phyloP scores from a whole-genome alignment of 208 protist genomes.

The Leishmania aethiopica region DNA sequence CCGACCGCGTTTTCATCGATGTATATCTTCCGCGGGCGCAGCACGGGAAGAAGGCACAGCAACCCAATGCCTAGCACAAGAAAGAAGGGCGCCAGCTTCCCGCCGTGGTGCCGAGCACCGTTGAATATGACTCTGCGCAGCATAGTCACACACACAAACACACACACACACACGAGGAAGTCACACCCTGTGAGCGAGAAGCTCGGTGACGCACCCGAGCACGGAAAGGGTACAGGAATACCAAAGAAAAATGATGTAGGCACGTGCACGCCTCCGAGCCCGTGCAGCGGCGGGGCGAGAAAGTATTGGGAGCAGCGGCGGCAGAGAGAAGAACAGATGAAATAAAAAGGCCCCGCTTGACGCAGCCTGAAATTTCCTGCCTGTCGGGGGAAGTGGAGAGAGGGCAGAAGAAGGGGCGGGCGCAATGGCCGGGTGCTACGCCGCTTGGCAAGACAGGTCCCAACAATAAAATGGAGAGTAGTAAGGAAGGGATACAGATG shows the following conservation, averaged over 20 bases:
- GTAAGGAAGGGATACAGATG: neutral
- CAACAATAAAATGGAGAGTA: neutral
- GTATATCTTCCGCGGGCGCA: conserved; percentile 28
- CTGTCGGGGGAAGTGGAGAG: neutral
- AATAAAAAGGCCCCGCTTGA: neutral
- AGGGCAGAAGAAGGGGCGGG: neutral
- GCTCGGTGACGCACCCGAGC: neutral
- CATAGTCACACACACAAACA: conserved; percentile 21
- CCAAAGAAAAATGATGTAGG: neutral
- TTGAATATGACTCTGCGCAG: conserved; percentile 21
- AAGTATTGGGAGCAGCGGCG: neutral
- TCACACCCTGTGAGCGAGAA: neutral
- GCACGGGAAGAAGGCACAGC: conserved; percentile 41
- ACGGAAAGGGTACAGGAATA: neutral
- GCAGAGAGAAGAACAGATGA: neutral
- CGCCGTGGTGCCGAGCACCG: conserved; percentile 37
- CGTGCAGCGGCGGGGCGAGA: neutral
- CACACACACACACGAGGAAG: neutral
- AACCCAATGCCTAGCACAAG: conserved; percentile 44
- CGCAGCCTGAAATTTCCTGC: neutral
- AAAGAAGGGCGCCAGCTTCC: conserved; percentile 44
- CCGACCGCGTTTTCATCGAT: conserved; percentile 72
- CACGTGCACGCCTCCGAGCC: neutral
- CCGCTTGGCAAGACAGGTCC: neutral
- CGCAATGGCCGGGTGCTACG: neutral